Evolutionary conservation across 176 grass and related monocot genomes (phyloP), one percentile per base, ranked within the genome.

Genomic region (Aegilops bicornis): DNA sequence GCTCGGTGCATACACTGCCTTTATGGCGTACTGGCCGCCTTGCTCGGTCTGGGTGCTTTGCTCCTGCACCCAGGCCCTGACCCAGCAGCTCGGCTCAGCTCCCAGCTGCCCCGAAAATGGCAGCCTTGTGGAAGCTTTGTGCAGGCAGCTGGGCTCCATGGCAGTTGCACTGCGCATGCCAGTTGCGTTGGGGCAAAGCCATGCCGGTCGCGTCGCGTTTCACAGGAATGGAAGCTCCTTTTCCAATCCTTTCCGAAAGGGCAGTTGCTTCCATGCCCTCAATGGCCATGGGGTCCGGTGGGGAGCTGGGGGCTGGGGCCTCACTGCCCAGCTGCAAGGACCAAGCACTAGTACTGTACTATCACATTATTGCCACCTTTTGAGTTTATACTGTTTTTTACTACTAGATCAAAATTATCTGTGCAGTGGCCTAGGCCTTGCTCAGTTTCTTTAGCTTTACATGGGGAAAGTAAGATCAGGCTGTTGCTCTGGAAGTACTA

Each of bases 161-260:
- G 73, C 79, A 31, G 77, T 90, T 23, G 72, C 78, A 31, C 84
- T 64, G 73, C 64, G 89, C 73, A 76, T 52, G 73, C 73, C 43
- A 47, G 43, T 11, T 2, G 73, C 73, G 43, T 76, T 50, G 15
- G 43, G 25, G 4, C 54, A 59, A 35, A 10, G 69, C 82, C 71
- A 76, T 87, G 68, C 80, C 61, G 14, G 23, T 79, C 74, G 79
- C 86, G 33, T 79, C 71, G 13, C 3, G 20, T 90, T 93, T 86
- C 91, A 88, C 86, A 30, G 31, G 79, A 93, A 81, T 87, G 85
- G 93, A 87, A 84, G 58, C 42, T 29, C 48, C 82, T 91, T 86
- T 90, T 80, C 23, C 65, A 64, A 45, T 82, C 84, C 84, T 91
- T 87, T 88, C 22, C 82, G 79, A 95, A 95, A 95, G 91, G 19